Evolutionary conservation across 2,329 filamentous ascomycete species (phyloP).

Genomic region (Setomelanomma holmii): DNA sequence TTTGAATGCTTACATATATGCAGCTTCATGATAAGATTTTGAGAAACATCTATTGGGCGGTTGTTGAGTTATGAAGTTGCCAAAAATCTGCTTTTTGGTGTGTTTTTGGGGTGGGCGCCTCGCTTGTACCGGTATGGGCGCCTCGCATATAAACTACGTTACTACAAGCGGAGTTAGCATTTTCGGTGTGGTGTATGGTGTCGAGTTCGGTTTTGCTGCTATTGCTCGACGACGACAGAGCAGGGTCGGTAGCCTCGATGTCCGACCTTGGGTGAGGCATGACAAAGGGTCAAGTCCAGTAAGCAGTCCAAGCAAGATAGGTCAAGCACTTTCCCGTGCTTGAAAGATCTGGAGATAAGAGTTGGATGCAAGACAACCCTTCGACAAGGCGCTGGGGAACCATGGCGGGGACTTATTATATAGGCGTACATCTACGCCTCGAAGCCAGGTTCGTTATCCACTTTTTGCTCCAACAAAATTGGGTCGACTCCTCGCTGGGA

Average conservation of each 20-base stretch:
- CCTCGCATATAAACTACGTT: no score
- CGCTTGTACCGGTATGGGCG: no score
- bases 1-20: no score
- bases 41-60: no score
- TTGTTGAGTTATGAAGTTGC: no score
- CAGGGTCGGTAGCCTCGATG: slow-evolving; percentile 36
- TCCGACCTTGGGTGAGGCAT: slow-evolving; percentile 35
- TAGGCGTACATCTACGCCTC: slow-evolving; percentile 10
- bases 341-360: slow-evolving; percentile 7
- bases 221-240: slow-evolving; percentile 20
- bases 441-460: slow-evolving; percentile 7
- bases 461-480: slow-evolving; percentile 13
- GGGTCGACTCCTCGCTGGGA: slow-evolving; percentile 10
- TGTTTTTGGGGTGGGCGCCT: no score
- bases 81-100: no score
- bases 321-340: not conserved
- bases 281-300: slow-evolving; percentile 2
- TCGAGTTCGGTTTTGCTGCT: slow-evolving; percentile 33
- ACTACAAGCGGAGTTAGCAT: not conserved
- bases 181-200: not conserved
- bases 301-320: not conserved
- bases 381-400: slow-evolving; percentile 1
- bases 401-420: slow-evolving; percentile 15
- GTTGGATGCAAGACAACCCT: slow-evolving; percentile 6
- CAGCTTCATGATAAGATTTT: no score